These are phyloP conservation scores for Pestalotiopsis sp. DNA, from an alignment of 2,329 filamentous ascomycete species.

Conservation along the genomic window DNA sequence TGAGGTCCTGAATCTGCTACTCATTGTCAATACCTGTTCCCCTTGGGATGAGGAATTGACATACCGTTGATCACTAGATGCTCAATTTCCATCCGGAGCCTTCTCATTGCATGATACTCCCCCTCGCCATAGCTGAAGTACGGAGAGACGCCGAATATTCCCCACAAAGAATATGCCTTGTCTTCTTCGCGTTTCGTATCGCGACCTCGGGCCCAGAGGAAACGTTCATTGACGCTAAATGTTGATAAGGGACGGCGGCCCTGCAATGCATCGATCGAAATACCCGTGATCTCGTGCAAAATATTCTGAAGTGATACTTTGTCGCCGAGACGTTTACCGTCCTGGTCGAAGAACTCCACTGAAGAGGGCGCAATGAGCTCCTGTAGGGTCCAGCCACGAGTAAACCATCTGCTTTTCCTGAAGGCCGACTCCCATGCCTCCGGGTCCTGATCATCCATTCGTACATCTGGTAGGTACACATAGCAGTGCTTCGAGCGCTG, in stretches of 20 bases:
- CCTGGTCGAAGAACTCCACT: slow-evolving; percentile 4
- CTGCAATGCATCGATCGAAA: neutral
- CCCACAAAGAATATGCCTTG: neutral
- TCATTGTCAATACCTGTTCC: neutral
- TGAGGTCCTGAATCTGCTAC: neutral
- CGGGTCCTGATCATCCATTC: neutral
- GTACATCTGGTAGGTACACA: slow-evolving; percentile 21
- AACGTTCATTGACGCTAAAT: neutral
- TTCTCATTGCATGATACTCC: neutral
- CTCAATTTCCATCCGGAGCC: neutral
- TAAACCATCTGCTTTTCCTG: neutral
- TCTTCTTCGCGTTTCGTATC: neutral
- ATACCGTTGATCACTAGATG: neutral
- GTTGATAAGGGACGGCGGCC: neutral
- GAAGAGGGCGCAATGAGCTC: neutral
- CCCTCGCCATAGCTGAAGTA: slow-evolving; percentile 3
- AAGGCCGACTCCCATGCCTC: neutral
- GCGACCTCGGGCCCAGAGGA: neutral
- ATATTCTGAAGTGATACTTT: neutral
- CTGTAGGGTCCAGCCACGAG: slow-evolving; percentile 6
- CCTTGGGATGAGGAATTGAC: neutral
- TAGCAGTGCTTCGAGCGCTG: slow-evolving; percentile 20
- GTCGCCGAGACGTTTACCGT: neutral
- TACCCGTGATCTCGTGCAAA: neutral
- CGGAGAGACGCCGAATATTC: slow-evolving; percentile 1